A percentile compares a stretch with the other conserved stretches of the same genome.
Conservation (phyloP, 108 stramenopile species). For the Nannochloropsis salina region DNA sequence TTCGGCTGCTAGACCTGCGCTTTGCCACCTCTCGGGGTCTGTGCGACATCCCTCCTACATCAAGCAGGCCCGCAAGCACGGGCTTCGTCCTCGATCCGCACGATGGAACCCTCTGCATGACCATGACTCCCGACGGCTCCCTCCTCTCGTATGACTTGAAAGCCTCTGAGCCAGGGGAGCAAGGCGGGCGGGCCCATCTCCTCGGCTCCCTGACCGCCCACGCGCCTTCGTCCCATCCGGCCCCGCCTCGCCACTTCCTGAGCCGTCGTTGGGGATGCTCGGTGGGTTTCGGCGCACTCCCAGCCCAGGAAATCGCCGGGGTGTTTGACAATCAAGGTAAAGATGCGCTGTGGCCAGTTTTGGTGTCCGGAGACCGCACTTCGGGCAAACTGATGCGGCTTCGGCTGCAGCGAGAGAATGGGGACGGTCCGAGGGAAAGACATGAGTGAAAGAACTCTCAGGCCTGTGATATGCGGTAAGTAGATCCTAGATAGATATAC, state of each 20-base stretch:
- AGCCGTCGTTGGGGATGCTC: background rate
- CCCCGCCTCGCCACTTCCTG: constrained; percentile 8
- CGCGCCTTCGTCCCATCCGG: background rate
- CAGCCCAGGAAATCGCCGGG: too few relatives aligned
- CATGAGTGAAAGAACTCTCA: background rate
- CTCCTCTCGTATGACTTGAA: background rate
- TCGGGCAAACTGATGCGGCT: background rate
- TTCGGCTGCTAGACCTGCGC: background rate
- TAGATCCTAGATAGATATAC: too few relatives aligned
- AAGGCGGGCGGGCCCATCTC: too few relatives aligned
- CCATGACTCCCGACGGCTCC: background rate
- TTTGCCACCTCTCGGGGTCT: background rate
- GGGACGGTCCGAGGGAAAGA: background rate
- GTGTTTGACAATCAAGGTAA: too few relatives aligned
- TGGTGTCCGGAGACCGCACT: background rate
- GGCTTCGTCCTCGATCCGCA: background rate
- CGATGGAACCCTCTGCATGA: background rate
- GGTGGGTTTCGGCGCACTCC: too few relatives aligned
- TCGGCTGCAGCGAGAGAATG: background rate
- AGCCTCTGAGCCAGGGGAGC: too few relatives aligned
- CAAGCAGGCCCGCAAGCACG: background rate
- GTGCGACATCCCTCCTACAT: background rate
- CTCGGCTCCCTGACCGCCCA: too few relatives aligned
- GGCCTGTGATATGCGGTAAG: too few relatives aligned
- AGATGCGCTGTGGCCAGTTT: background rate